Percentiles rank a stretch among this genome's conserved stretches.
phyloP scores from a whole-genome alignment of 441 rosid species.

The Erodium trifolium region DNA sequence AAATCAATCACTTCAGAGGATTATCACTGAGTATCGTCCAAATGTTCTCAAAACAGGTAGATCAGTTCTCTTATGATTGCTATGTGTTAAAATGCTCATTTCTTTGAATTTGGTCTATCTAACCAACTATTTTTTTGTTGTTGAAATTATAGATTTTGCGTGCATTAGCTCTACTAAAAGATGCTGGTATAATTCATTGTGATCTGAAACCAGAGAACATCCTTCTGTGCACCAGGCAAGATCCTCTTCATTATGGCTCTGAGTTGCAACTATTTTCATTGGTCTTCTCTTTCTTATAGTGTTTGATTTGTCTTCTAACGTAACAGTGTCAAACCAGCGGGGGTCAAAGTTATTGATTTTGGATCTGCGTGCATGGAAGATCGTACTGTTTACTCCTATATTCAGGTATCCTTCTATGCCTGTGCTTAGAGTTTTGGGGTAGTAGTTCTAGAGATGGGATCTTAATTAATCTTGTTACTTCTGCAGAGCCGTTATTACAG shows the following conservation, averaged over 20 bases:
- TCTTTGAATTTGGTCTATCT: background rate
- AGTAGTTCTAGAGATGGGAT: conserved; percentile 18
- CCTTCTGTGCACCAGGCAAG: conserved; percentile 88
- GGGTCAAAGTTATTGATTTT: conserved; percentile 95
- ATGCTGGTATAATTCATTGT: conserved; percentile 96
- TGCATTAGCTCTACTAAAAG: conserved; percentile 87
- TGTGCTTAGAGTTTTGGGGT: conserved; percentile 9
- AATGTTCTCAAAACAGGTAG: conserved; percentile 95
- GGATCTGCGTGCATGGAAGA: conserved; percentile 99
- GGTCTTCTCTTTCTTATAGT: conserved; percentile 10
- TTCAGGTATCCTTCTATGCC: conserved; percentile 57
- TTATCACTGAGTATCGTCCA: conserved; percentile 92
- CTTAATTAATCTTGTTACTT: conserved; percentile 23
- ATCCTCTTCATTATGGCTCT: conserved; percentile 19
- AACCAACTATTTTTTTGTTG: background rate
- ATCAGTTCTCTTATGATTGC: conserved; percentile 14
- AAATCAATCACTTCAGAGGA: conserved; percentile 92
- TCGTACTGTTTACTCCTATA: conserved; percentile 96
- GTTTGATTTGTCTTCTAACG: conserved; percentile 20
- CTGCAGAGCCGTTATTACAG: conserved; percentile 99
- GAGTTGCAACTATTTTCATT: conserved; percentile 13
- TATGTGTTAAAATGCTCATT: background rate
- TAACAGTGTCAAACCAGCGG: conserved; percentile 84
- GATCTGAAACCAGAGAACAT: conserved; percentile 99
- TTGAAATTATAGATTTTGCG: conserved; percentile 55